Conservation (phyloP, 768 basidiomycete genomes). For the Lactarius deliciosus region DNA sequence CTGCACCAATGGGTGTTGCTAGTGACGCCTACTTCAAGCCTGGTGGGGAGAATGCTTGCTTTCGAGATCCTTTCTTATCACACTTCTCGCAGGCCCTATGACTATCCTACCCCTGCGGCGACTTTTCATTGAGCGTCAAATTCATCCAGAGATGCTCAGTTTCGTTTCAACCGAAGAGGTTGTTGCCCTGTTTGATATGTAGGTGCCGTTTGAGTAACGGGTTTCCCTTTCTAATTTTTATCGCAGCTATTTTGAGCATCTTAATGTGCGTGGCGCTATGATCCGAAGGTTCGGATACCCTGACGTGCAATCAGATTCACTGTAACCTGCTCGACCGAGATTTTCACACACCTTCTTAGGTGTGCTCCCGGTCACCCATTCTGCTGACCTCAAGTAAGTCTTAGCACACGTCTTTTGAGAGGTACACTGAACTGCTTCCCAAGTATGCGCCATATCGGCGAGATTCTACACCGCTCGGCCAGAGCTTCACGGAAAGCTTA, state of each 20-base stretch:
- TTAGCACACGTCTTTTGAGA: constrained; percentile 7
- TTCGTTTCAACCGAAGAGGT: constrained; percentile 90
- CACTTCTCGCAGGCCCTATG: constrained; percentile 64
- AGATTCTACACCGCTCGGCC: constrained; percentile 83
- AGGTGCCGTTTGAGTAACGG: constrained; percentile 36
- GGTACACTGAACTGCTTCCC: constrained; percentile 7
- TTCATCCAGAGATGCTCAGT: constrained; percentile 91
- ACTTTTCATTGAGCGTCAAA: constrained; percentile 81
- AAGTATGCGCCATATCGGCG: constrained; percentile 94
- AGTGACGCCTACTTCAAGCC: constrained; percentile 92
- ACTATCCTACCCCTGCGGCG: constrained; percentile 81
- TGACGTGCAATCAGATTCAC: constrained; percentile 53
- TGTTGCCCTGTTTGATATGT: constrained; percentile 89
- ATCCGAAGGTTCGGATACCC: background rate
- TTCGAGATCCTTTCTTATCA: constrained; percentile 19
- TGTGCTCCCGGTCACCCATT: constrained; percentile 94
- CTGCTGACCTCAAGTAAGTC: constrained; percentile 85
- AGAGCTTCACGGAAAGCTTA: constrained; percentile 76
- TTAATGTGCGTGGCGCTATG: constrained; percentile 53
- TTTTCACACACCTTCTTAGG: constrained; percentile 92
- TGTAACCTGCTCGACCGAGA: constrained; percentile 78
- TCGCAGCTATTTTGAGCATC: constrained; percentile 69
- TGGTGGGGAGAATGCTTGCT: constrained; percentile 40
- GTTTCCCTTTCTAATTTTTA: constrained; percentile 15
- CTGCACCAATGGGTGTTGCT: constrained; percentile 67